Evolutionary conservation across 495 filamentous ascomycete species (phyloP).

Genomic region (Penicillium coffeae): DNA sequence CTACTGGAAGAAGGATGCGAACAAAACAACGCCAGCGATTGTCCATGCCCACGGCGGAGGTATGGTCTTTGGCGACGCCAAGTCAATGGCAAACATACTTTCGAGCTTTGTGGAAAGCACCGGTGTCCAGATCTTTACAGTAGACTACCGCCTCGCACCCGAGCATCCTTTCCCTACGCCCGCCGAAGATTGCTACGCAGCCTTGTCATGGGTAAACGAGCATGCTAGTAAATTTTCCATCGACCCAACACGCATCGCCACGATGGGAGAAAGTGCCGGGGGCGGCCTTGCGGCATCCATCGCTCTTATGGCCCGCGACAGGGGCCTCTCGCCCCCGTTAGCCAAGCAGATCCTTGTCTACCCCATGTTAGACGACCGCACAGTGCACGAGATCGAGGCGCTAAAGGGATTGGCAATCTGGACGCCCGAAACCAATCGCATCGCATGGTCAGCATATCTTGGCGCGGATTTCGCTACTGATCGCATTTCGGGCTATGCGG

Average conservation of each 20-base stretch:
- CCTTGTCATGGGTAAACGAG: conserved; percentile 36
- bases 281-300: conserved; percentile 45
- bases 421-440: conserved; percentile 25
- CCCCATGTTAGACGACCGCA: conserved; percentile 43
- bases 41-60: conserved; percentile 24
- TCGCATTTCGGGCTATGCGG: conserved; percentile 19
- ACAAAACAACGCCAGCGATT: conserved; percentile 6
- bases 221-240: conserved; percentile 36
- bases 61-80: conserved; percentile 11
- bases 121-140: conserved; percentile 20
- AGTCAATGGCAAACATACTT: conserved; percentile 1
- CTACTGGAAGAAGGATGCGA: background rate
- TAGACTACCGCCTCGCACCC: conserved; percentile 36
- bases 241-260: conserved; percentile 57
- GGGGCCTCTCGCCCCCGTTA: conserved; percentile 30
- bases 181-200: conserved; percentile 37
- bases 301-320: conserved; percentile 44
- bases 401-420: conserved; percentile 18
- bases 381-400: too few relatives aligned
- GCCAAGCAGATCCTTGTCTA: conserved; percentile 47
- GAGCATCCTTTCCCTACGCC: conserved; percentile 31
- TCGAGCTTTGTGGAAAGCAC: conserved; percentile 7
- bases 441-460: conserved; percentile 21
- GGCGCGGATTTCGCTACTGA: conserved; percentile 19
- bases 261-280: conserved; percentile 61